Base-by-base conservation (phyloP, 176 grass and related monocot genomes). In the Eremochloa ophiuroides region DNA sequence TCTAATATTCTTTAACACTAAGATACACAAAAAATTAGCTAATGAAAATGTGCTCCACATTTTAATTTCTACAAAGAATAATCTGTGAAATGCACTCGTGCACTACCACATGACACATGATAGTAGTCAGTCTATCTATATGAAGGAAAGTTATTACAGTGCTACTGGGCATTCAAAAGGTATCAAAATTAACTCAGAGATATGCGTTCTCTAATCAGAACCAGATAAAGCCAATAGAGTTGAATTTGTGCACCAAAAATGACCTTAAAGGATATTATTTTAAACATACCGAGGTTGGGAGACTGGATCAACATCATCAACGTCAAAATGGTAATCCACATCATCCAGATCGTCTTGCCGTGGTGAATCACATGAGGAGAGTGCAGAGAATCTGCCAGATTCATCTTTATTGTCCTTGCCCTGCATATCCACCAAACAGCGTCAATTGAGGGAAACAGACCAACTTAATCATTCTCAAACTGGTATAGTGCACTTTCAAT, bases 371-470 rank as follows among this genome's bases (percentile, higher is more conserved):
- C 87, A 88, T 37, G 85, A 94, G 27, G 89, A 94, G n/a, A 87
- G 82, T 74, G 73, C 89, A 87, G 95, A 94, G 68, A 98, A 98
- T 66, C 93, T 91, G 73, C 96, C 96, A 84, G 93, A 98, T 87
- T 93, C 96, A 86, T 95, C 96, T 83, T 77, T 89, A 69, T 74
- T 89, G 38, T 98, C 96, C 66, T 89, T 98, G 5, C 80, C 68
- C 68, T 85, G 78, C 18, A 82, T 31, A 79, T 79, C 22, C 34
- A 10, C 0, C 25, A 75, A 87, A 76, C 15, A 56, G 69, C 33
- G 23, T 87, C 50, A 76, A 76, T 1, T 14, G 16, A 73, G 10
- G 58, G 27, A 3, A 37, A 30, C 12, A 82, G 13, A 76, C 64
- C 11, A 64, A 51, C 41, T 71, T n/a, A 10, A 28, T 64, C 3